phyloP scores from a whole-genome alignment of 2,329 filamentous ascomycete genomes.

The Diaporthe sp. region DNA sequence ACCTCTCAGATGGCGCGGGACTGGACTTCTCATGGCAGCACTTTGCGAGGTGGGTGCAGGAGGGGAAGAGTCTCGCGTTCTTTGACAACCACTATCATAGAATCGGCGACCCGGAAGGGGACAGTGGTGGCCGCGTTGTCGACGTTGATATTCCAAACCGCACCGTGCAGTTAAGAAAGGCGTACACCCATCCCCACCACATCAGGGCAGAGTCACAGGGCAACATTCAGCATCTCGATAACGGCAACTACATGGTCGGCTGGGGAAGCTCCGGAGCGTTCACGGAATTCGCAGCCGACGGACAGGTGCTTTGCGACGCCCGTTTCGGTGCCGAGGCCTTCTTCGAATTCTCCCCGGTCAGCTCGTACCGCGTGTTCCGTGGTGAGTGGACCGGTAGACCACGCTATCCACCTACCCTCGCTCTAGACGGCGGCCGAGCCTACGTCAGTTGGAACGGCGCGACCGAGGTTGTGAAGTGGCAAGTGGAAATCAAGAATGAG shows the following conservation, averaged over 20 bases:
- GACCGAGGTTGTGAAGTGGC: conserved; percentile 36
- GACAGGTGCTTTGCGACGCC: conserved; percentile 37
- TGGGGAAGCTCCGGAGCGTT: conserved; percentile 50
- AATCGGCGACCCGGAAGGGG: conserved; percentile 35
- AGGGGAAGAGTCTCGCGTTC: conserved; percentile 45
- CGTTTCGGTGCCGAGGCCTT: conserved; percentile 34
- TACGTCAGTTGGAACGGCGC: conserved; percentile 39
- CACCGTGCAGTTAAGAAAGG: conserved; percentile 43
- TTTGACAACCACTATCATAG: conserved; percentile 48
- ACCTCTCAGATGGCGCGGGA: conserved; percentile 45
- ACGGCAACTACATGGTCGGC: conserved; percentile 64
- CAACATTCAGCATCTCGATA: conserved; percentile 63
- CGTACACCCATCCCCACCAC: conserved; percentile 43
- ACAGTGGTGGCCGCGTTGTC: conserved; percentile 38
- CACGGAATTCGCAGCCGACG: conserved; percentile 35
- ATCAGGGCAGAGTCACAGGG: conserved; percentile 46
- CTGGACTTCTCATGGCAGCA: conserved; percentile 53
- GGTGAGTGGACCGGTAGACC: conserved; percentile 35
- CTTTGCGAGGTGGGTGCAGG: conserved; percentile 44
- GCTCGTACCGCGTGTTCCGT: conserved; percentile 37
- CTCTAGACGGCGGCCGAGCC: conserved; percentile 29
- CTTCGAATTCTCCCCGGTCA: conserved; percentile 36
- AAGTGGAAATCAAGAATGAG: conserved; percentile 33
- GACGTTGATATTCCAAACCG: conserved; percentile 41
- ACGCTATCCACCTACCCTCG: conserved; percentile 24